phyloP scores from a whole-genome alignment of 768 basidiomycete genomes.

The Daedaleopsis sinensis region DNA sequence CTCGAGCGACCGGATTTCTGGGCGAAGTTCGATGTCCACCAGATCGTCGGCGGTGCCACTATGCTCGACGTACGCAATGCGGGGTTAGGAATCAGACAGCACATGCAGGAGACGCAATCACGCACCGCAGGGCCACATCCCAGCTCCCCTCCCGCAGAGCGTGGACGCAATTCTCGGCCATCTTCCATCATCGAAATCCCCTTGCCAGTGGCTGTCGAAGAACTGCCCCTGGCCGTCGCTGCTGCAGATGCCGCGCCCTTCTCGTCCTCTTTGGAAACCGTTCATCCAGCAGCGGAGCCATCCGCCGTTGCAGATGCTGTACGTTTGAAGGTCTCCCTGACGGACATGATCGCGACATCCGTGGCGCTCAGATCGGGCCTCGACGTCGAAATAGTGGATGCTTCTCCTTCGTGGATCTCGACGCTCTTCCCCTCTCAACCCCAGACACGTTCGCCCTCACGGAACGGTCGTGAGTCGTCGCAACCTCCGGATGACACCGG shows the following conservation, averaged over 20 bases:
- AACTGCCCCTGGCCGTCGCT: not conserved
- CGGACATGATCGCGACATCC: slow-evolving; percentile 75
- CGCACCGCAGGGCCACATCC: not conserved
- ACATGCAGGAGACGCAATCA: slow-evolving; percentile 1
- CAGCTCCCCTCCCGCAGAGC: not conserved
- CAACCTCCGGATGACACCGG: slow-evolving; percentile 3
- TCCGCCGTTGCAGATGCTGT: not conserved
- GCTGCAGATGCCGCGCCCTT: not conserved
- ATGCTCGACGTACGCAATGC: slow-evolving; percentile 68
- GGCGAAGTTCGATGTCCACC: slow-evolving; percentile 61
- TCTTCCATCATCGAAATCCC: not conserved
- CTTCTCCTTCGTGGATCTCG: slow-evolving; percentile 55
- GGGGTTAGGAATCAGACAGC: slow-evolving; percentile 47
- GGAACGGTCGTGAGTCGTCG: slow-evolving; percentile 16
- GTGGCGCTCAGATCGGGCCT: slow-evolving; percentile 72
- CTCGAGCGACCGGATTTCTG: slow-evolving; percentile 67
- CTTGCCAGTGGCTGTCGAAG: not conserved
- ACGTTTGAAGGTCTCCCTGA: slow-evolving; percentile 52
- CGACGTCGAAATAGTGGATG: slow-evolving; percentile 59
- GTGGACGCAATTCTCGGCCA: not conserved
- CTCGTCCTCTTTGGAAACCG: slow-evolving; percentile 16
- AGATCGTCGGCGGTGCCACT: slow-evolving; percentile 66
- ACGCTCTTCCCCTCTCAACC: slow-evolving; percentile 41
- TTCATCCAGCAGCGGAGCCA: slow-evolving; percentile 2
- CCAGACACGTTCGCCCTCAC: slow-evolving; percentile 27